Conservation (phyloP, 164 flowering plant species). For the Protea cynaroides region DNA sequence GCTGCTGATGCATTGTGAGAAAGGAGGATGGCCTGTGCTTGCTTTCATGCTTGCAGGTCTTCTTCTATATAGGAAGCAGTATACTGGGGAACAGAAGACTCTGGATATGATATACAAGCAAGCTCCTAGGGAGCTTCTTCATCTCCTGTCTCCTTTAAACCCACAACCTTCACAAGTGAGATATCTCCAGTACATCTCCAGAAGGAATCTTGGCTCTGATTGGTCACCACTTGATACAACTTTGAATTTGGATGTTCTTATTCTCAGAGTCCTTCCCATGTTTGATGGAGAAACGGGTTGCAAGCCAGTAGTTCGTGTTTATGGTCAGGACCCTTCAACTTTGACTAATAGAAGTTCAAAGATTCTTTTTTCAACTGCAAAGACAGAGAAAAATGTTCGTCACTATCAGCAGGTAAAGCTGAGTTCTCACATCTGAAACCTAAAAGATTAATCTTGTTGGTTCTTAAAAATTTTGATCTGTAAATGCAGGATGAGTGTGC, state of each 20-base stretch:
- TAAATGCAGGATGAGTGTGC: constrained; percentile 59
- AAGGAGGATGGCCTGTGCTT: constrained; percentile 97
- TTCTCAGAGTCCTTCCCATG: constrained; percentile 63
- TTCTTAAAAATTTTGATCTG: constrained; percentile 2
- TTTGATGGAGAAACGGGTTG: constrained; percentile 66
- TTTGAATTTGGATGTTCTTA: constrained; percentile 60
- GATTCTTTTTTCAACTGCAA: constrained; percentile 62
- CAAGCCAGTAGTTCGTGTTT: constrained; percentile 74
- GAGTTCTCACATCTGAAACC: background rate
- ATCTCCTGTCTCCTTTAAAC: constrained; percentile 70
- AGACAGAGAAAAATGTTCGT: constrained; percentile 42
- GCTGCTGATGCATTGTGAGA: constrained; percentile 90
- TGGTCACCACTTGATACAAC: constrained; percentile 85
- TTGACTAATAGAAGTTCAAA: constrained; percentile 58
- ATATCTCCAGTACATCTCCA: constrained; percentile 86
- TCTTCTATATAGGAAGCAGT: constrained; percentile 75
- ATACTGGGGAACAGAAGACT: constrained; percentile 86
- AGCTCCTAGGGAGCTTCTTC: constrained; percentile 87
- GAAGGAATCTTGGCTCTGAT: constrained; percentile 62
- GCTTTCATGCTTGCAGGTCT: constrained; percentile 97
- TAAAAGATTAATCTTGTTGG: background rate
- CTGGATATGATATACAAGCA: constrained; percentile 96
- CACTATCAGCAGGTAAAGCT: constrained; percentile 50
- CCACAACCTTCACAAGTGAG: constrained; percentile 90
- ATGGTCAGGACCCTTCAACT: constrained; percentile 69